Base-by-base conservation (phyloP, 2,329 filamentous ascomycete species). In the Neoarthrinium moseri region DNA sequence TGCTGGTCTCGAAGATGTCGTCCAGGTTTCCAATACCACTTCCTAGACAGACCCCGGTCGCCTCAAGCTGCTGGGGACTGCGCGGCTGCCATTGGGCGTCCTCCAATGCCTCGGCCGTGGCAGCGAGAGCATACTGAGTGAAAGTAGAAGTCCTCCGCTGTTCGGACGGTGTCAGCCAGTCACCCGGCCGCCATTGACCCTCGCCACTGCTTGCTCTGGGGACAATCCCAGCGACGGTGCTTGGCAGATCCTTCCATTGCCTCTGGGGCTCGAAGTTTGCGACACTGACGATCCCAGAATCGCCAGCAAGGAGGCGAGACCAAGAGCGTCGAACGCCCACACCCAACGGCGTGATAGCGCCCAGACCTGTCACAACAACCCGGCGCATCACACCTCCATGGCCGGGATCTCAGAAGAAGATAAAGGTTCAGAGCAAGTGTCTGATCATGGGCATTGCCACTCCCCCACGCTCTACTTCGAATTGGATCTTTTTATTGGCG, bases 11-110 rank as follows among this genome's bases (percentile, higher is more conserved):
- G 66, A 95, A 96, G 7, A 95, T 83, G 57, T 96, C 91, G 32
- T 96, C 87, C 30, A 99, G 77, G 59, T 94, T 96, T 13, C 94
- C 94, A 57, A 99, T 96, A 2, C 94, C 94, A 54, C 92, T 97
- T 2, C 94, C 94, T 32, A 99, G 76, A 59, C 92, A 96, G 2
- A 99, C 88, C 1, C 94, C 94, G 0, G 91, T 95, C 45, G 77
- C 77, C 60, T 95, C 87, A 20, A 79, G 76, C 47, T 91, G 81
- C 20, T 83, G 76, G 15, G 75, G 72, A 4, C 62, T 67, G 5
- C 70, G 71, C 0, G 86, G 83, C 39, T 78, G 73, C 89, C 91
- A 96, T 2, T 78, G 82, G 1, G 92, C 86, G 72, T 97, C 90
- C 22, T 80, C 68, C 42, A 99, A 72, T 0, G 94, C 94, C 78